Evolutionary conservation across 2,329 filamentous ascomycete species (phyloP).

Genomic region (Exophiala sp.): DNA sequence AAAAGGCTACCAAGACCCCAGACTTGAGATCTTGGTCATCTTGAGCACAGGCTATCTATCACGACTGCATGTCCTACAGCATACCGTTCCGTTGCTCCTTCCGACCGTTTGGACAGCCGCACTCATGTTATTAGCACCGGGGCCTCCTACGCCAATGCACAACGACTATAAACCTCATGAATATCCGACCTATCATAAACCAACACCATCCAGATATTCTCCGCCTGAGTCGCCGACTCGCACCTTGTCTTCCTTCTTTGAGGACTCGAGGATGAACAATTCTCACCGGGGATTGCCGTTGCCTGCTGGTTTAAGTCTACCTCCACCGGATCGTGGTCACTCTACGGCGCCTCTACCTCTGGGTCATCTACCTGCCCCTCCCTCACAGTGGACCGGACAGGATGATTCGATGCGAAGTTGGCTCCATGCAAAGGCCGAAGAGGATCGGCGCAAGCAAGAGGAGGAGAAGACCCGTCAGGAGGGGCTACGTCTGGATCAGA

Average conservation of each 20-base stretch:
- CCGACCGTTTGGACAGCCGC: constrained; percentile 23
- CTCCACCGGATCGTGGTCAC: constrained; percentile 26
- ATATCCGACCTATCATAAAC: constrained; percentile 42
- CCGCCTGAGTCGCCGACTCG: constrained; percentile 35
- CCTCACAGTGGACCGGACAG: constrained; percentile 63
- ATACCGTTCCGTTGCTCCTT: constrained; percentile 19
- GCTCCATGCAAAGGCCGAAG: constrained; percentile 68
- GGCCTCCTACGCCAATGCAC: constrained; percentile 42
- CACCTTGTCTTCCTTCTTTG: constrained; percentile 31
- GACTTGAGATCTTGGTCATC: not conserved
- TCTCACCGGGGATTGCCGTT: constrained; percentile 67
- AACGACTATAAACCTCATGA: constrained; percentile 50
- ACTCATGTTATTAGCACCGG: constrained; percentile 52
- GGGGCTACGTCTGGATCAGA: constrained; percentile 65
- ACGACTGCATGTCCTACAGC: constrained; percentile 15
- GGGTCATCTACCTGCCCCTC: constrained; percentile 59
- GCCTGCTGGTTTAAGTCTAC: constrained; percentile 46
- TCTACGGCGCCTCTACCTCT: constrained; percentile 36
- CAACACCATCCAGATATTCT: constrained; percentile 39
- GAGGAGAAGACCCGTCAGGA: constrained; percentile 66
- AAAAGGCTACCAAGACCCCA: constrained; percentile 4
- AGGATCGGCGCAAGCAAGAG: constrained; percentile 70
- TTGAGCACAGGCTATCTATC: constrained; percentile 13
- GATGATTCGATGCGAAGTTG: constrained; percentile 71
- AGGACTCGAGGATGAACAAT: constrained; percentile 58